A percentile compares a stretch with the other conserved stretches of the same genome.
phyloP scores from a whole-genome alignment of 768 basidiomycete genomes.

The Podaxis sp. region DNA sequence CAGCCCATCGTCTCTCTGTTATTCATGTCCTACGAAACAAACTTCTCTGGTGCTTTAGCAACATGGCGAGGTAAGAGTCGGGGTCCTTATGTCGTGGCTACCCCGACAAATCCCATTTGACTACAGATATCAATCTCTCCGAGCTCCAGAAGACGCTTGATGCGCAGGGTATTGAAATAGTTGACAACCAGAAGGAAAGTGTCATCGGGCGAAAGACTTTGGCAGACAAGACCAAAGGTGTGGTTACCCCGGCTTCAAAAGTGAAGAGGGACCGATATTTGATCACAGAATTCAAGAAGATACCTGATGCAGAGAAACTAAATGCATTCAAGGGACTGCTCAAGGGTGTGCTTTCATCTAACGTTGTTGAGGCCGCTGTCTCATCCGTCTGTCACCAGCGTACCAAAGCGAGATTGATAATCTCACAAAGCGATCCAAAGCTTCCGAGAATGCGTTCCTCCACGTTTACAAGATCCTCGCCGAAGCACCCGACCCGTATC shows the following conservation, averaged over 20 bases:
- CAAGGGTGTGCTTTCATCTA: slow-evolving; percentile 55
- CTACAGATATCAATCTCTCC: slow-evolving; percentile 77
- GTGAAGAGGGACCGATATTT: not conserved
- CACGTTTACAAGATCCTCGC: slow-evolving; percentile 95
- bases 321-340: slow-evolving; percentile 87
- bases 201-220: slow-evolving; percentile 90
- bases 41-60: slow-evolving; percentile 89
- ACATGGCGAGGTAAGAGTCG: slow-evolving; percentile 82
- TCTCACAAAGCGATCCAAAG: slow-evolving; percentile 89
- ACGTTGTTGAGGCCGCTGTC: not conserved
- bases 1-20: slow-evolving; percentile 5
- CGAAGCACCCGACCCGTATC: slow-evolving; percentile 97
- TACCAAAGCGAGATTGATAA: slow-evolving; percentile 97
- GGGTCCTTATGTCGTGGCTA: too few relatives aligned
- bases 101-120: not conserved
- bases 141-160: slow-evolving; percentile 95
- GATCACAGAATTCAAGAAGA: slow-evolving; percentile 87
- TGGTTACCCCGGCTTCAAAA: slow-evolving; percentile 7
- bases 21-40: slow-evolving; percentile 54
- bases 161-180: slow-evolving; percentile 89
- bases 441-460: slow-evolving; percentile 94
- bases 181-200: slow-evolving; percentile 98
- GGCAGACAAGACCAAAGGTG: slow-evolving; percentile 96
- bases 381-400: slow-evolving; percentile 42
- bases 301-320: slow-evolving; percentile 86